Conservation (phyloP, 2,329 filamentous ascomycete genomes). For the Alternaria atra region DNA sequence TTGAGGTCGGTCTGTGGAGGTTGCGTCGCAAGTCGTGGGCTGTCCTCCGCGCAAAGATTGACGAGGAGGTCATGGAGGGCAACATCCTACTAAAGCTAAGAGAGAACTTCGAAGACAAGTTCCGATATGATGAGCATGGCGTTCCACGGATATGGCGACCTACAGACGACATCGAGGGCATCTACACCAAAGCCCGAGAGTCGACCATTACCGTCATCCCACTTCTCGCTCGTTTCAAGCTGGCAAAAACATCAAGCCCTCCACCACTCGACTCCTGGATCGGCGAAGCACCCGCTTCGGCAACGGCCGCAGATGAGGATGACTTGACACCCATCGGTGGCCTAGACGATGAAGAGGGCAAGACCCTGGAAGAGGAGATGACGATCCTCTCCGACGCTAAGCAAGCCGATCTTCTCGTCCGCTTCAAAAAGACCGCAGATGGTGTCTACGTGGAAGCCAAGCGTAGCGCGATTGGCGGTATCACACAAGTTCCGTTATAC, state of each 20-base stretch:
- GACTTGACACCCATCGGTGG: constrained; percentile 89
- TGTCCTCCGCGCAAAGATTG: constrained; percentile 86
- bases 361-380: constrained; percentile 95
- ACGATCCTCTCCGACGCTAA: constrained; percentile 91
- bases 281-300: constrained; percentile 76
- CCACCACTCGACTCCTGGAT: constrained; percentile 89
- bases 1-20: constrained; percentile 91
- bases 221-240: constrained; percentile 82
- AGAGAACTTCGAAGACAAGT: constrained; percentile 99
- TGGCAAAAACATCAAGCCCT: constrained; percentile 75
- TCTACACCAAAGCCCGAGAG: constrained; percentile 91
- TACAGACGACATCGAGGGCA: constrained; percentile 93
- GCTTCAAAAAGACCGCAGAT: constrained; percentile 98
- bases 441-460: constrained; percentile 98
- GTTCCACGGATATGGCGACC: constrained; percentile 97
- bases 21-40: constrained; percentile 94
- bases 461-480: constrained; percentile 92
- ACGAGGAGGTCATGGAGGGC: constrained; percentile 98
- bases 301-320: constrained; percentile 85
- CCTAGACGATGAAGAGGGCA: constrained; percentile 92
- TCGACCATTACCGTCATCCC: constrained; percentile 92
- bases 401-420: constrained; percentile 86
- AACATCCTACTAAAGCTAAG: constrained; percentile 94
- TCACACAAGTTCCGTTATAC: constrained; percentile 92
- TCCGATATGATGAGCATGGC: constrained; percentile 94